Conservation (phyloP, 352 stramenopile species). For the Plasmopara muralis region DNA sequence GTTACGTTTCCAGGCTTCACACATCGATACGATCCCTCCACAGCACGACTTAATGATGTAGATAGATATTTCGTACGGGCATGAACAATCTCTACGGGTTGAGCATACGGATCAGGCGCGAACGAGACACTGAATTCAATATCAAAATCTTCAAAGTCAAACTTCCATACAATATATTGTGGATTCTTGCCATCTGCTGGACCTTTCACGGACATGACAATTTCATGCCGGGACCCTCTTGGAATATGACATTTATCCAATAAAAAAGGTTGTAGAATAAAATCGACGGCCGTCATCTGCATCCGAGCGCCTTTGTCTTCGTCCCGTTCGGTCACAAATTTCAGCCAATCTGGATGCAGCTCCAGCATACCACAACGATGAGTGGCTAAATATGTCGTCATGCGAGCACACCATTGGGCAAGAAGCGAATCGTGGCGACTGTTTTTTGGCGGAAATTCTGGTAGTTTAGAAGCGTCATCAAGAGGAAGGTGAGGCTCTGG, state of each 20-base stretch:
- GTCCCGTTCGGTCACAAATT: constrained; percentile 43
- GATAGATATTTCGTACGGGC: constrained; percentile 53
- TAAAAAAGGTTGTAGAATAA: constrained; percentile 75
- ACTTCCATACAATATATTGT: constrained; percentile 79
- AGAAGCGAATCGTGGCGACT: constrained; percentile 41
- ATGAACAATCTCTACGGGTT: constrained; percentile 56
- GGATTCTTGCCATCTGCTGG: constrained; percentile 17
- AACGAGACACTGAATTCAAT: constrained; percentile 74
- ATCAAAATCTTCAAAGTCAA: constrained; percentile 76
- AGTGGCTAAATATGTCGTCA: constrained; percentile 43
- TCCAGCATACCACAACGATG: constrained; percentile 25
- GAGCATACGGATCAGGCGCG: constrained; percentile 27
- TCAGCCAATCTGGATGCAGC: constrained; percentile 41
- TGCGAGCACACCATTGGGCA: constrained; percentile 61
- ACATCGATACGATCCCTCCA: constrained; percentile 70
- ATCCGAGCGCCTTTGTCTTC: constrained; percentile 40
- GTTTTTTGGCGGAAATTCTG: constrained; percentile 47
- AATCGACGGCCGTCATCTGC: constrained; percentile 78
- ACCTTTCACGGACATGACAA: constrained; percentile 34
- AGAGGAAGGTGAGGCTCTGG: neutral
- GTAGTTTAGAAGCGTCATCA: constrained; percentile 8
- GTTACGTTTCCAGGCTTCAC: constrained; percentile 44
- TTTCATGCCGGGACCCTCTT: constrained; percentile 48
- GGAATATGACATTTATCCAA: constrained; percentile 50
- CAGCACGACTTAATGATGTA: constrained; percentile 34